phyloP scores from a whole-genome alignment of 2,329 filamentous ascomycete species.

The Penicillium sp. region DNA sequence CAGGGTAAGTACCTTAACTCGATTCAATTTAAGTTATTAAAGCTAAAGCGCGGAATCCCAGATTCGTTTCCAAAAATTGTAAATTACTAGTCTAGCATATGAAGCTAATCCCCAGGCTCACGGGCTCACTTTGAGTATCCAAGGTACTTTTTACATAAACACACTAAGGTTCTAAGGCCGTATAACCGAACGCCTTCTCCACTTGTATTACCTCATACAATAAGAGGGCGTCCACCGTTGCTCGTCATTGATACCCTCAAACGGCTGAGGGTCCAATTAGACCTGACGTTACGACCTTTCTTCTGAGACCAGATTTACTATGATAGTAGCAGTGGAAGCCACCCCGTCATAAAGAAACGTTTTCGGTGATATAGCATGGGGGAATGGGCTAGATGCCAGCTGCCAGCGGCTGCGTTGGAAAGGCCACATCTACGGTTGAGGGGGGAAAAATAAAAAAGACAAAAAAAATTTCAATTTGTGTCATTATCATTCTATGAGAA shows the following conservation, averaged over 20 bases:
- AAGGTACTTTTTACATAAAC: neutral
- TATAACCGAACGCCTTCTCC: neutral
- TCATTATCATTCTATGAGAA: neutral
- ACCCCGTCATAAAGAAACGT: conserved; percentile 6
- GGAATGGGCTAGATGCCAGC: neutral
- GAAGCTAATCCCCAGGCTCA: neutral
- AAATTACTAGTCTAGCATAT: neutral
- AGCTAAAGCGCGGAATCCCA: neutral
- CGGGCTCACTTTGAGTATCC: neutral
- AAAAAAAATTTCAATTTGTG: neutral
- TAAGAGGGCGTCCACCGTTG: neutral
- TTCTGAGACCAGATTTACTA: neutral
- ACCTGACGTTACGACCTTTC: neutral
- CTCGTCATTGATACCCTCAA: neutral
- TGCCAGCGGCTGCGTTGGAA: neutral
- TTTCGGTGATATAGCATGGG: neutral
- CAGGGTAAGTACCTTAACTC: neutral
- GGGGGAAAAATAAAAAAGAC: too few relatives aligned
- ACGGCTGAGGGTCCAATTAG: neutral
- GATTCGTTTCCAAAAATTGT: neutral
- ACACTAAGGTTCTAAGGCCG: neutral
- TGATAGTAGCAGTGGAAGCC: neutral
- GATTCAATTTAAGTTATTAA: conserved; percentile 1
- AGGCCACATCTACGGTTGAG: neutral
- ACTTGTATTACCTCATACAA: neutral